Base-by-base conservation (phyloP, 805 yeast species). In the Sugiyamaella qingdaonensis region DNA sequence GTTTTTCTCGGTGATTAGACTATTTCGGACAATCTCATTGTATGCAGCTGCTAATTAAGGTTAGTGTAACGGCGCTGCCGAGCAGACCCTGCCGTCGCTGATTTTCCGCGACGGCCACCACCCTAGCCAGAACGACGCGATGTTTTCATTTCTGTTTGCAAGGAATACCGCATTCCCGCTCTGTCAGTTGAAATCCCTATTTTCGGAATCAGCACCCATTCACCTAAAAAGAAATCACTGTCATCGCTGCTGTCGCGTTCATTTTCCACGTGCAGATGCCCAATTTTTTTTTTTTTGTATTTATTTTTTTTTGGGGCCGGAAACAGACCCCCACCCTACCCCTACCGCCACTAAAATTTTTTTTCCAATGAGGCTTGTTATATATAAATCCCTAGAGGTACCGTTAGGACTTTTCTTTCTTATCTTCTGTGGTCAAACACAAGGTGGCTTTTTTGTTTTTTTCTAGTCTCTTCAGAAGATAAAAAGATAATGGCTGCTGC, bases 401-500 rank as follows among this genome's bases (percentile, higher is more conserved):
- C 29, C 24, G 24, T 34, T 9, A 4, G 16, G 3, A 34, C 37
- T 39, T 39, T 39, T 39, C 21, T 21, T 36, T 39, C 43, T 39
- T 39, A 39, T 39, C 43, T 39, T 39, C 19, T 19, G 43, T 39
- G 43, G 14, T 13, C 9, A 11, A 39, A 39, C 43, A 39, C 43
- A 39, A 16, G 43, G 43, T 39, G 43, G 43, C 19, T 19, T 39
- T 14, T 24, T 39, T 39, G 21, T n/a, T 39, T 39, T 39, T n/a
- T 39, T 16, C 24, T n/a, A 39, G 19, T 39, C 18, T 34, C 18
- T 34, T 16, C 18, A 34, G 29, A 24, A 24, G 29, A n/a, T 34
- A n/a, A 32, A 46, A 35, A 42, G 36, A 51, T 16, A 45, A 58
- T 59, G 61, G 56, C 62, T 48, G 60, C 60, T 48, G 57, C 57